phyloP scores from a whole-genome alignment of 169 alveolate species.

The Cytauxzoon felis region DNA sequence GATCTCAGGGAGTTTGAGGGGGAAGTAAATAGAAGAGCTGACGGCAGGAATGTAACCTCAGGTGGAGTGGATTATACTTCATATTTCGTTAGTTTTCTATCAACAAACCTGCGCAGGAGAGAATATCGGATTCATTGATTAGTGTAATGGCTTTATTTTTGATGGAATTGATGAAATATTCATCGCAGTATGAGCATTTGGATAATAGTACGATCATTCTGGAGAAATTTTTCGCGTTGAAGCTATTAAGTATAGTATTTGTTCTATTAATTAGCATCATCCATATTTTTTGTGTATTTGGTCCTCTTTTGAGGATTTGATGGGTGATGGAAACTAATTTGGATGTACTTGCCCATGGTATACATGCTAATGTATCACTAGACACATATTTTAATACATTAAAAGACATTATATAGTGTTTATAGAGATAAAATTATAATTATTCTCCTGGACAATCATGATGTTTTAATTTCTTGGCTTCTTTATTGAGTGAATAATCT shows the following conservation, averaged over 20 bases:
- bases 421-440: background rate
- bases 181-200: conserved; percentile 2
- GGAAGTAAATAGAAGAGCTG: too few species aligned
- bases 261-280: conserved; percentile 13
- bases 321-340: conserved; percentile 40
- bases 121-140: conserved; percentile 37
- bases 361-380: conserved; percentile 36
- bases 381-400: conserved; percentile 21
- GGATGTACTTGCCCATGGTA: conserved; percentile 60
- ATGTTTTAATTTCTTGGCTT: background rate
- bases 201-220: conserved; percentile 21
- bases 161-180: conserved; percentile 1
- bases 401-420: background rate
- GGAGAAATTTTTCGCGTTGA: conserved; percentile 36
- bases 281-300: conserved; percentile 46
- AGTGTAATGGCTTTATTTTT: conserved; percentile 4
- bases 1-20: too few species aligned
- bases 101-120: conserved; percentile 46
- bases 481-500: conserved; percentile 1
- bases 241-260: conserved; percentile 17
- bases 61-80: background rate
- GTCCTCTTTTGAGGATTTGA: conserved; percentile 44
- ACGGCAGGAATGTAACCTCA: too few species aligned
- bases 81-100: background rate
- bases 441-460: conserved; percentile 61